phyloP scores from a whole-genome alignment of 1,139 yeast genomes.

The Candida albicans region DNA sequence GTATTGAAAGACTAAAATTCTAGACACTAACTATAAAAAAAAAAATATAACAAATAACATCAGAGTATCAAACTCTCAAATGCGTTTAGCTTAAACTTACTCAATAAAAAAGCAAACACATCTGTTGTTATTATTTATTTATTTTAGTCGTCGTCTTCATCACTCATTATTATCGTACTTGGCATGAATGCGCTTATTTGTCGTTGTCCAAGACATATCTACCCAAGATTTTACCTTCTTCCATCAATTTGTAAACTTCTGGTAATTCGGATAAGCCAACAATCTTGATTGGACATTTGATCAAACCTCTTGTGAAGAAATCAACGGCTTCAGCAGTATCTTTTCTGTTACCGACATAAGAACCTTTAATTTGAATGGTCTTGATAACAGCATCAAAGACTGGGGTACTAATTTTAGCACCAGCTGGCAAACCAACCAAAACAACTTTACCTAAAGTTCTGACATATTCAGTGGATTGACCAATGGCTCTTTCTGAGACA shows the following conservation, averaged over 20 bases:
- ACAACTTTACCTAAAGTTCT: conserved; percentile 78
- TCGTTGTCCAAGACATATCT: conserved; percentile 64
- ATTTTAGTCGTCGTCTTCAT: no score
- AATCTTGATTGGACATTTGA: conserved; percentile 65
- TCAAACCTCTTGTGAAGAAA: conserved; percentile 68
- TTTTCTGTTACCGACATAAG: conserved; percentile 80
- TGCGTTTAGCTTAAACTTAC: no score
- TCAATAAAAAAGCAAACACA: no score
- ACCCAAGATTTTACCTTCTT: conserved; percentile 69
- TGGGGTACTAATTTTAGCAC: conserved; percentile 59
- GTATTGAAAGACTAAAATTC: no score
- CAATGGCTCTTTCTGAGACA: conserved; percentile 71
- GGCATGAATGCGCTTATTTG: conserved; percentile 8
- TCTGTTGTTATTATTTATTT: no score
- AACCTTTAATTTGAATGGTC: conserved; percentile 66
- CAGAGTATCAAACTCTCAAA: no score
- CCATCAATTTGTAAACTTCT: conserved; percentile 64
- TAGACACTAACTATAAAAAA: no score
- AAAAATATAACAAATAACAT: no score
- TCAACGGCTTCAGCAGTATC: conserved; percentile 78
- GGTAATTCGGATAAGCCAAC: conserved; percentile 64
- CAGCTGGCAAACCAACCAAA: conserved; percentile 77
- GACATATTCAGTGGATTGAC: conserved; percentile 66
- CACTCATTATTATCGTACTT: no score
- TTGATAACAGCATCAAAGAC: conserved; percentile 67